Evolutionary conservation across 164 flowering plant genomes (phyloP), one percentile per base, ranked within the genome.

Genomic region (Cinnamomum micranthum): DNA sequence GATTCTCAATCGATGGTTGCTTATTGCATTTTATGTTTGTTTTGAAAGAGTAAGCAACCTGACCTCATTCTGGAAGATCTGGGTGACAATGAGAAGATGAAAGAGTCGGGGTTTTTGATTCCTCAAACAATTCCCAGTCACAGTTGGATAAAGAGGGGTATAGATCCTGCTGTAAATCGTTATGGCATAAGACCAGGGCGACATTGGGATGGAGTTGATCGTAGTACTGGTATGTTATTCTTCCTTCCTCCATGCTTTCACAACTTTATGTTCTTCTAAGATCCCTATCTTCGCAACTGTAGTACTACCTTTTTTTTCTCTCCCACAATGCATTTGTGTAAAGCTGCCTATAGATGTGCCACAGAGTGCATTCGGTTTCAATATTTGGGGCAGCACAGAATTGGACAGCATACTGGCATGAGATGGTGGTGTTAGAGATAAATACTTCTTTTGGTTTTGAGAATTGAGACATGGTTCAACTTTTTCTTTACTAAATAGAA

Each of bases 171-270:
- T 73, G 89, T 87, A 14, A 95, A 93, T 75, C 90, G 98, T 23
- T 93, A 95, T 79, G 95, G 95, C 27, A 88, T 90, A 70, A 84
- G 78, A 73, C 92, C 92, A 7, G 94, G 92, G 58, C 77, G 93
- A 76, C 99, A 95, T 64, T 93, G 98, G 99, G 99, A 95, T 85
- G 99, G 99, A 4, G 95, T 95, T 27, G 97, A 93, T 70, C 95
- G 98, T 2, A 95, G 99, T 74, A 95, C 69, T 71, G 99, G 98
- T 95, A 50, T 50, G 86, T 82, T 67, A 9, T 13, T 66, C 17
- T 20, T 14, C 2, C 23, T 17, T 20, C 23, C 41, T 66, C 2
- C 23, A 4, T 63, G 20, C 5, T 14, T 25, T 28, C 13, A 52
- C 5, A 13, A 27, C 13, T 27, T 6, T 31, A 27, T 27, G 13